phyloP scores from a whole-genome alignment of 2,329 filamentous ascomycete genomes.

The Stagonosporopsis chrysanthemi region DNA sequence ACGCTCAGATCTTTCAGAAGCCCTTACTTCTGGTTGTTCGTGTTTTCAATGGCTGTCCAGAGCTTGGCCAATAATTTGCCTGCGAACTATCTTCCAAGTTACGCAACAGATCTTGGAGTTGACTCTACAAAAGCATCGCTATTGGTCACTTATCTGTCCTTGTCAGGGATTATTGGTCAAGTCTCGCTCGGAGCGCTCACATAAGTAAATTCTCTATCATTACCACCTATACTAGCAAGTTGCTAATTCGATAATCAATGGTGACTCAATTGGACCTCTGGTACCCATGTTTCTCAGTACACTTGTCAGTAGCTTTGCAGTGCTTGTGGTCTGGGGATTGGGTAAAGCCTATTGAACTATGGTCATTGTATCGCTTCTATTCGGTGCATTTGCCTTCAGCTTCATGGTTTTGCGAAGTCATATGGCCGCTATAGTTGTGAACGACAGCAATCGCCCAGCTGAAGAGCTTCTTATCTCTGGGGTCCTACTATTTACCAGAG shows the following conservation, averaged over 20 bases:
- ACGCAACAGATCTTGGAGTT: slow-evolving; percentile 2
- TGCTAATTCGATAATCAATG: not conserved
- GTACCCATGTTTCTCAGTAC: slow-evolving; percentile 4
- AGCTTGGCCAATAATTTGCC: not conserved
- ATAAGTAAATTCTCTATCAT: not conserved
- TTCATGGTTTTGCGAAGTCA: slow-evolving; percentile 6
- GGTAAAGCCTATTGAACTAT: slow-evolving; percentile 1
- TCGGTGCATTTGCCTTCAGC: slow-evolving; percentile 3
- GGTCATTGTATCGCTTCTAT: not conserved
- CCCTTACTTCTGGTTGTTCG: not conserved
- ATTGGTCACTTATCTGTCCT: not conserved
- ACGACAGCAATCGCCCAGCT: not conserved
- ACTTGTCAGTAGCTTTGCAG: not conserved
- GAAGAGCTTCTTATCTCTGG: slow-evolving; percentile 1
- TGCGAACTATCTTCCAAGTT: slow-evolving; percentile 2
- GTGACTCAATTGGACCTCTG: slow-evolving; percentile 4
- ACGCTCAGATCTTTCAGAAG: not conserved
- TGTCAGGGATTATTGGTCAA: not conserved
- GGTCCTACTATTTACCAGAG: slow-evolving; percentile 1
- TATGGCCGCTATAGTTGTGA: not conserved
- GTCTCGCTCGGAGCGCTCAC: not conserved
- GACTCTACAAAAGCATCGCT: not conserved
- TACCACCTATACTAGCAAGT: not conserved
- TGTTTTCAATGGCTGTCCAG: not conserved
- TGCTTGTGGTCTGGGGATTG: slow-evolving; percentile 1